These are phyloP conservation scores for Cryptosporidium felis DNA, from an alignment of 169 alveolate species.

Conservation along the genomic window DNA sequence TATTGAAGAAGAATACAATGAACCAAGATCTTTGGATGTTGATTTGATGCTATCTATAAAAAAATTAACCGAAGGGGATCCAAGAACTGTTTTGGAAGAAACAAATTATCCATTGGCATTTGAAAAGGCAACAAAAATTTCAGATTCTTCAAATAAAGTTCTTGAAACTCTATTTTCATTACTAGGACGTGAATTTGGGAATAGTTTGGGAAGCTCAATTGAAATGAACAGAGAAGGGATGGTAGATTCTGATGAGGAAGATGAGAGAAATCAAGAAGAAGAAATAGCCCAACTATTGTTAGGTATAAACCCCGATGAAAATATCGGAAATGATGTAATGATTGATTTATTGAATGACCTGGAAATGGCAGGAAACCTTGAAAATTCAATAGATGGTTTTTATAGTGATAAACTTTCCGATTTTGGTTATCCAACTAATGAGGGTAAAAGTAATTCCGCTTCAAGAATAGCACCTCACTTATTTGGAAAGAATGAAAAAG, in stretches of 20 bases:
- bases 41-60: constrained; percentile 52
- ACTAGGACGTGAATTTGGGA: constrained; percentile 6
- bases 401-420: background rate
- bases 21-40: constrained; percentile 59
- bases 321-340: constrained; percentile 41
- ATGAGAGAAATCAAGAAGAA: constrained; percentile 11
- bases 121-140: constrained; percentile 18
- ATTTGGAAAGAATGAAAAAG: background rate
- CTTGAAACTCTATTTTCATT: constrained; percentile 20
- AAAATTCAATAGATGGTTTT: background rate
- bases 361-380: background rate
- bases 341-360: constrained; percentile 24
- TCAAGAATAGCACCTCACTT: background rate
- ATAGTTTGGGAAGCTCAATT: background rate
- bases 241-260: background rate
- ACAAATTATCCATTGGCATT: constrained; percentile 51
- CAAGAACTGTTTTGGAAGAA: constrained; percentile 63
- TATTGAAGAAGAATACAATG: constrained; percentile 56
- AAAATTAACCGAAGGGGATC: constrained; percentile 42
- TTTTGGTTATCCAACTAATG: background rate
- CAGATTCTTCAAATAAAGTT: background rate
- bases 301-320: constrained; percentile 62
- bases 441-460: background rate
- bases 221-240: background rate
- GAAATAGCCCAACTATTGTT: constrained; percentile 30